Evolutionary conservation across 2,329 filamentous ascomycete genomes (phyloP).

Genomic region (Fusarium domesticum): DNA sequence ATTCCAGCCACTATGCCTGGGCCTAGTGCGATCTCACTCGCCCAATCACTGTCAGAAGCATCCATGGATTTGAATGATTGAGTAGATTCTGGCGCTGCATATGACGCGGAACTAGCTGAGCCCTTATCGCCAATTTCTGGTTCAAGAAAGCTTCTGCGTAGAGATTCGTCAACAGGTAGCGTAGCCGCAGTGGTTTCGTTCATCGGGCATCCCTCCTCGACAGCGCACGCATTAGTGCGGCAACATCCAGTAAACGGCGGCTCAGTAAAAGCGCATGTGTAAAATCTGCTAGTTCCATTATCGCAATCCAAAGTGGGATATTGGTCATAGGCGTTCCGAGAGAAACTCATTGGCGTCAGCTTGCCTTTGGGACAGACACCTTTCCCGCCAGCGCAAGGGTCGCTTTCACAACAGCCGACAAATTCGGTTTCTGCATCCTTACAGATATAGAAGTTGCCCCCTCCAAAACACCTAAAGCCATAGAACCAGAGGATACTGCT

Average conservation of each 20-base stretch:
- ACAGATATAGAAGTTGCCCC: conserved; percentile 37
- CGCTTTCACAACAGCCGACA: conserved; percentile 37
- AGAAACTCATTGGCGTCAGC: conserved; percentile 29
- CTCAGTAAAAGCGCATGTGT: conserved; percentile 28
- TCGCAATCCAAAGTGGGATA: conserved; percentile 33
- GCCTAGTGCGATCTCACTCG: too few relatives aligned
- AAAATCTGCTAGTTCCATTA: conserved; percentile 26
- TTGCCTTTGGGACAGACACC: conserved; percentile 28
- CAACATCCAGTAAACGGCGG: conserved; percentile 40
- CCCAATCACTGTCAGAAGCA: too few relatives aligned
- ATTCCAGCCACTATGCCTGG: too few relatives aligned
- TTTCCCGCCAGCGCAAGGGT: conserved; percentile 31
- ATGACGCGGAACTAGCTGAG: too few relatives aligned
- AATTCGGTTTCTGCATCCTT: conserved; percentile 29
- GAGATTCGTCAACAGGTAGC: too few relatives aligned
- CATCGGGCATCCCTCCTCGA: too few relatives aligned
- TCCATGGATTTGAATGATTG: too few relatives aligned
- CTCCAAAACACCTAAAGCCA: conserved; percentile 33
- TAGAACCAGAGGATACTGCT: too few relatives aligned
- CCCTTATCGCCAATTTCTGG: too few relatives aligned
- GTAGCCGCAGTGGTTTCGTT: too few relatives aligned
- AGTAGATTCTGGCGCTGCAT: too few relatives aligned
- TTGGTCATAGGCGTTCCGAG: conserved; percentile 22
- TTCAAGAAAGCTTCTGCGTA: too few relatives aligned
- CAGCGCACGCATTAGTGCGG: conserved; percentile 14